A percentile compares a stretch with the other conserved stretches of the same genome.
These are phyloP conservation scores for Fistulina hepatica DNA, from an alignment of 1,284 basidiomycete genomes.

Conservation along the genomic window DNA sequence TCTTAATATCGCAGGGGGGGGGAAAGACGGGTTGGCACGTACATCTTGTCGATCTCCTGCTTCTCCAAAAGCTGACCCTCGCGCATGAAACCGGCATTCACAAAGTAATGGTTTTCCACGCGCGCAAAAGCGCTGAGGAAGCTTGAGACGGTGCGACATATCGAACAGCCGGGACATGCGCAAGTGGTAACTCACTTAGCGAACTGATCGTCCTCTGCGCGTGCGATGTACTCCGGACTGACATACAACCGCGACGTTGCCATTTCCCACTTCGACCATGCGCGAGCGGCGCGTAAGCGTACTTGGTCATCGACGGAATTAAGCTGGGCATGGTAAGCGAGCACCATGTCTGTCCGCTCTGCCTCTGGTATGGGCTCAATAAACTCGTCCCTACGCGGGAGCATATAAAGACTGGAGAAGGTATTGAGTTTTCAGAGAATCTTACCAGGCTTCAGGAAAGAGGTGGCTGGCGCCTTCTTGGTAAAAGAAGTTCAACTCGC, in stretches of 20 bases:
- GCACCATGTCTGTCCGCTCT: conserved; percentile 71
- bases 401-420: conserved; percentile 4
- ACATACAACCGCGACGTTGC: conserved; percentile 65
- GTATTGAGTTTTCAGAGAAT: background rate
- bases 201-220: conserved; percentile 64
- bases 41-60: conserved; percentile 88
- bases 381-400: conserved; percentile 63
- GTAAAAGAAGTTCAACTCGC: conserved; percentile 89
- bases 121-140: conserved; percentile 66
- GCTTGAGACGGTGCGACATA: conserved; percentile 5
- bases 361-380: conserved; percentile 69
- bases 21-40: conserved; percentile 16
- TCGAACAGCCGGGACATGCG: background rate
- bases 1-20: conserved; percentile 1
- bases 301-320: conserved; percentile 64
- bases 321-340: conserved; percentile 77
- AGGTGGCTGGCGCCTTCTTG: conserved; percentile 73
- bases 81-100: conserved; percentile 81
- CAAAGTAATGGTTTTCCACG: conserved; percentile 91
- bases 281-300: conserved; percentile 64
- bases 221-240: conserved; percentile 59
- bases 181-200: conserved; percentile 45
- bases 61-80: conserved; percentile 81
- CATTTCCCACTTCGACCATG: conserved; percentile 91
- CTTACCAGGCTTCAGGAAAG: conserved; percentile 82